A percentile compares a stretch with the other conserved stretches of the same genome.
phyloP scores from a whole-genome alignment of 768 basidiomycete genomes.

The Pleurotus giganteus region DNA sequence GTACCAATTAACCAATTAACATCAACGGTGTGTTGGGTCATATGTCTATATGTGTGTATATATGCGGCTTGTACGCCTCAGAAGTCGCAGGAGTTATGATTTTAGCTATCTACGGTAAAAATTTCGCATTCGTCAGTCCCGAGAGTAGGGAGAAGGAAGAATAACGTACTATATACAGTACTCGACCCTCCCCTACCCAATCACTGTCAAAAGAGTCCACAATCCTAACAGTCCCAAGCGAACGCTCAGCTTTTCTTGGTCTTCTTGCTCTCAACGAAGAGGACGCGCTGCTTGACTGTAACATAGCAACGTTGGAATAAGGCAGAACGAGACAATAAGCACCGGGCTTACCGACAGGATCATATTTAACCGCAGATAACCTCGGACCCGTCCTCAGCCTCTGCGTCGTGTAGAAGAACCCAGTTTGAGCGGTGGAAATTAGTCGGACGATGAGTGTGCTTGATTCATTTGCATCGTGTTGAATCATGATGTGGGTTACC shows the following conservation, averaged over 20 bases:
- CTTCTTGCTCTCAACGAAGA: slow-evolving; percentile 81
- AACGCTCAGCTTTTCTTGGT: slow-evolving; percentile 47
- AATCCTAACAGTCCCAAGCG: not conserved
- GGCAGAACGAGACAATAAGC: not conserved
- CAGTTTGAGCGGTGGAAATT: slow-evolving; percentile 89
- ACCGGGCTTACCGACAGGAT: slow-evolving; percentile 65
- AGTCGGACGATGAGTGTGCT: slow-evolving; percentile 87
- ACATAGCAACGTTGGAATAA: not conserved
- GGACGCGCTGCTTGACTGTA: slow-evolving; percentile 65
- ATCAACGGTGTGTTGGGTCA: too few relatives aligned
- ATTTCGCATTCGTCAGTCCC: too few relatives aligned
- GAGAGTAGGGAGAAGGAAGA: not conserved
- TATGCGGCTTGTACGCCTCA: too few relatives aligned
- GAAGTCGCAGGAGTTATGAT: too few relatives aligned
- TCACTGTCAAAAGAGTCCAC: not conserved
- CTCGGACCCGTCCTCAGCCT: slow-evolving; percentile 73
- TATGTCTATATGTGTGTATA: too few relatives aligned
- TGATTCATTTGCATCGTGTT: not conserved
- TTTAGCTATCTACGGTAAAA: too few relatives aligned
- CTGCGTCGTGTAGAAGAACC: slow-evolving; percentile 86
- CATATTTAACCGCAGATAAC: slow-evolving; percentile 89
- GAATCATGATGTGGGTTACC: too few relatives aligned
- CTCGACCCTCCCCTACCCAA: not conserved
- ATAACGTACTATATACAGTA: not conserved
- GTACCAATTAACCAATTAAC: too few relatives aligned